Evolutionary conservation across 495 filamentous ascomycete genomes (phyloP), one percentile per base, ranked within the genome.

Genomic region (Polyplosphaeria fusca): DNA sequence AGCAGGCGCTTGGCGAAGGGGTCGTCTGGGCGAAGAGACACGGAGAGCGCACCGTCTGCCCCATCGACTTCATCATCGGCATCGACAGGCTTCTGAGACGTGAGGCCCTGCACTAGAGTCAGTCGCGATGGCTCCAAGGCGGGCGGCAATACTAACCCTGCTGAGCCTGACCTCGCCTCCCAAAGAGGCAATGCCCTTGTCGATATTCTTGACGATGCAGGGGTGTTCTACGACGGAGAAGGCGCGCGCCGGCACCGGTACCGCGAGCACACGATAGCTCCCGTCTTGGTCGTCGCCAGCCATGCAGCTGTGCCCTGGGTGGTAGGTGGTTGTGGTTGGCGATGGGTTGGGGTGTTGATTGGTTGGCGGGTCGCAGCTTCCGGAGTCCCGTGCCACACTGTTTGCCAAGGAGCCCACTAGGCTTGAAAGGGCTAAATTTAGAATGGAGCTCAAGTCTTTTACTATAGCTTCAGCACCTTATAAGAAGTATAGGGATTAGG

Each of bases 171-270:
- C 68, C 30, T 80, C 75, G 4, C 83, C 82, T 1, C 91, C 87
- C 19, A 97, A 79, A 0, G 90, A 92, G 18, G 82, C 78, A 55
- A 97, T 77, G 16, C 81, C 93, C 54, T 85, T 88, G 60, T 94
- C 86, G 47, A 95, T 64, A 71, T 96, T 86, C 63, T 81, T 82
- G 64, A 97, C 74, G 46, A 94, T 82, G 55, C 84, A 85, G 4
- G 94, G 93, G 70, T 97, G 91, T 66, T 98, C 93, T 20, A 97
- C 79, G 52, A 83, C 85, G 27, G 90, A 79, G 40, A 96, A 74
- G 18, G 76, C 75, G 38, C 80, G 76, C 27, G 75, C 55, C 2
- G 88, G 89, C 24, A 95, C 74, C 0, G 71, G 38, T 57, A 79
- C 79, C 73, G 77, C 79, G 5, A 81, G 78, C 12, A 81, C 78